Conservation (phyloP, 495 filamentous ascomycete species). For the Hypoxylon lienhwacheense region DNA sequence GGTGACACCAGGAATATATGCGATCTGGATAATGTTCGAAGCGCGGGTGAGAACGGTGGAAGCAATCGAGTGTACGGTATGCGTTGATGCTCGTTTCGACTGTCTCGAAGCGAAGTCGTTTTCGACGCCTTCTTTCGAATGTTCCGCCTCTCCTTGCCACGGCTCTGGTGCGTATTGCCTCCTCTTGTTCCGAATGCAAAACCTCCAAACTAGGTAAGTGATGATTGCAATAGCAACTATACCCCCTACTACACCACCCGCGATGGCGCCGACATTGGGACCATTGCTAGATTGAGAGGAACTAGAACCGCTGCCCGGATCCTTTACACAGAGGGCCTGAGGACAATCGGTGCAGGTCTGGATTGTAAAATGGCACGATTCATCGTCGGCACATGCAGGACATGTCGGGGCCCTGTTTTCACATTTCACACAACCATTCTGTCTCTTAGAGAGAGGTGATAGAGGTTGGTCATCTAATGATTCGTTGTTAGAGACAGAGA, state of each 20-base stretch:
- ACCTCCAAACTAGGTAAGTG: conserved; percentile 82
- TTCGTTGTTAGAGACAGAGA: no score
- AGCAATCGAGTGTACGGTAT: conserved; percentile 88
- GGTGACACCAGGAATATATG: conserved; percentile 96
- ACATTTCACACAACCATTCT: conserved; percentile 38
- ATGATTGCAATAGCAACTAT: conserved; percentile 66
- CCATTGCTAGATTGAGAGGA: conserved; percentile 39
- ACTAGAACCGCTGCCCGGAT: conserved; percentile 33
- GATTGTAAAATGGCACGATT: conserved; percentile 44
- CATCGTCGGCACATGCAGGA: conserved; percentile 54
- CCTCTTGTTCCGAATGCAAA: conserved; percentile 79
- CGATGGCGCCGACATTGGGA: conserved; percentile 76
- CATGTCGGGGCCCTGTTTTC: conserved; percentile 42
- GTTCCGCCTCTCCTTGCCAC: conserved; percentile 58
- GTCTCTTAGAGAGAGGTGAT: conserved; percentile 34
- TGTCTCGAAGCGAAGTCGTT: conserved; percentile 62
- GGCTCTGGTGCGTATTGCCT: conserved; percentile 56
- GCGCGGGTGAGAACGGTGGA: conserved; percentile 94
- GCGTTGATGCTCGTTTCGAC: conserved; percentile 74
- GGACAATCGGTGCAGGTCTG: conserved; percentile 41
- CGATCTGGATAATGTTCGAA: conserved; percentile 98
- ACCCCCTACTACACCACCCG: conserved; percentile 81
- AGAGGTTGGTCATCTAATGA: conserved; percentile 7
- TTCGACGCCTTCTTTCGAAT: conserved; percentile 54
- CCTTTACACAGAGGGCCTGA: conserved; percentile 45